These are phyloP conservation scores for Rasamsonia emersonii DNA, from an alignment of 2,329 filamentous ascomycete genomes.

Conservation along the genomic window DNA sequence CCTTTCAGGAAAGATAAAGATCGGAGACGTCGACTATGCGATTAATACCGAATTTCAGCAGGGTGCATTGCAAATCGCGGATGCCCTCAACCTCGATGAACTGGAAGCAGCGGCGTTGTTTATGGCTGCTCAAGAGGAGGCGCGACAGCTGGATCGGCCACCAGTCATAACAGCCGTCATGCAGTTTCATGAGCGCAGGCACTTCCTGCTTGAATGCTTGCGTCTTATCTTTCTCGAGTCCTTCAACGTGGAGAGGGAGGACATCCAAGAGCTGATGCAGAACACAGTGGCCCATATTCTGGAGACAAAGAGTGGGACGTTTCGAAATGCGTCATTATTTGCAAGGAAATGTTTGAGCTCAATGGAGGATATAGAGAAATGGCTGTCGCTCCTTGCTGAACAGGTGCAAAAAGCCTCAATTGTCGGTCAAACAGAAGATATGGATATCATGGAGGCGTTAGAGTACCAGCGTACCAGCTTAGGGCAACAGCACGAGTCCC, in stretches of 20 bases:
- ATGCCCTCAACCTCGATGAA: conserved; percentile 86
- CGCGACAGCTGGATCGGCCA: conserved; percentile 60
- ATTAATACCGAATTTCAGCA: conserved; percentile 86
- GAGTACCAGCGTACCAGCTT: conserved; percentile 74
- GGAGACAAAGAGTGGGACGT: conserved; percentile 42
- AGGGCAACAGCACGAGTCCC: conserved; percentile 78
- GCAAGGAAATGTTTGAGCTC: conserved; percentile 65
- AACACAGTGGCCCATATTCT: conserved; percentile 52
- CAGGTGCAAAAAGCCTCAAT: conserved; percentile 67
- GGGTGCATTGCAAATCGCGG: conserved; percentile 69
- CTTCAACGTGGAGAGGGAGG: conserved; percentile 52
- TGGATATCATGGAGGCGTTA: conserved; percentile 66
- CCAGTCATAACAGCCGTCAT: conserved; percentile 73
- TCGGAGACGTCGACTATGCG: conserved; percentile 65
- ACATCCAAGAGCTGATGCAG: conserved; percentile 45
- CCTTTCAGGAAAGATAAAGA: conserved; percentile 59
- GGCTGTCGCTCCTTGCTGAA: conserved; percentile 68
- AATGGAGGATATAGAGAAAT: conserved; percentile 68
- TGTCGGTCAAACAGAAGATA: conserved; percentile 56
- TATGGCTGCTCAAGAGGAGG: conserved; percentile 62
- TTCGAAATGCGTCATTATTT: conserved; percentile 51
- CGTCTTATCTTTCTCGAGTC: conserved; percentile 67
- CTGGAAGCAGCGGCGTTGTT: conserved; percentile 70
- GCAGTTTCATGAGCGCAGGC: conserved; percentile 77
- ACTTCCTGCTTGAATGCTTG: conserved; percentile 73